Conservation (phyloP, 306 rosid genomes). For the Cicer yamashitae region DNA sequence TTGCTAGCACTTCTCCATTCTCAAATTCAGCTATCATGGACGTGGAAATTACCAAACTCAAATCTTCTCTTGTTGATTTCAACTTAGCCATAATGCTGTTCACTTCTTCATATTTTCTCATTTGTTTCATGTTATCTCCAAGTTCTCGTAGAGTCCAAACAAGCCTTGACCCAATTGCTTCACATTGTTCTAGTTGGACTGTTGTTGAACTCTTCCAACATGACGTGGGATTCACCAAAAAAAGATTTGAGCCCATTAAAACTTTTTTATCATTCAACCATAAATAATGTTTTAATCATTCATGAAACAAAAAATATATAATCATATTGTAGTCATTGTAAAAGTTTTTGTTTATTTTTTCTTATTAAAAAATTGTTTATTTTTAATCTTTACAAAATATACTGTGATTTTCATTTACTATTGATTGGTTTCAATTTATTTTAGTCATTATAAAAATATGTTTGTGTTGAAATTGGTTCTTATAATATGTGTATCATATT, state of each 20-base stretch:
- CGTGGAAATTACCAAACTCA: conserved; percentile 44
- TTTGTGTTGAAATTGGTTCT: not conserved
- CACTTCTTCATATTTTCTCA: conserved; percentile 58
- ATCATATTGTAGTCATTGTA: too few species aligned
- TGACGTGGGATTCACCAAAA: conserved; percentile 44
- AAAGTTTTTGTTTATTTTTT: not conserved
- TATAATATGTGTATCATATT: not conserved
- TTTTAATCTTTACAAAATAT: not conserved
- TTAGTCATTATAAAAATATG: not conserved
- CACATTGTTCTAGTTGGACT: conserved; percentile 50
- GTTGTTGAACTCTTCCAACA: conserved; percentile 44
- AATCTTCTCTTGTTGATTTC: conserved; percentile 58
- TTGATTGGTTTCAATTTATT: not conserved
- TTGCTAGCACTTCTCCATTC: conserved; percentile 53
- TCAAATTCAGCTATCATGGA: conserved; percentile 50
- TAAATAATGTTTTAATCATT: not conserved
- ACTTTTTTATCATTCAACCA: too few species aligned
- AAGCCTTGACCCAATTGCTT: conserved; percentile 57
- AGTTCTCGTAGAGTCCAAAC: conserved; percentile 63
- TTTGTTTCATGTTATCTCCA: conserved; percentile 67
- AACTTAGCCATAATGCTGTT: conserved; percentile 50
- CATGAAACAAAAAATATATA: not conserved
- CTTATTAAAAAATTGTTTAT: not conserved
- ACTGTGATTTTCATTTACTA: not conserved
- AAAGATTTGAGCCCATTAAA: conserved; percentile 13